Percentiles rank a stretch among this genome's conserved stretches.
Conservation (phyloP, 352 stramenopile genomes). For the Phytophthora citrophthora region DNA sequence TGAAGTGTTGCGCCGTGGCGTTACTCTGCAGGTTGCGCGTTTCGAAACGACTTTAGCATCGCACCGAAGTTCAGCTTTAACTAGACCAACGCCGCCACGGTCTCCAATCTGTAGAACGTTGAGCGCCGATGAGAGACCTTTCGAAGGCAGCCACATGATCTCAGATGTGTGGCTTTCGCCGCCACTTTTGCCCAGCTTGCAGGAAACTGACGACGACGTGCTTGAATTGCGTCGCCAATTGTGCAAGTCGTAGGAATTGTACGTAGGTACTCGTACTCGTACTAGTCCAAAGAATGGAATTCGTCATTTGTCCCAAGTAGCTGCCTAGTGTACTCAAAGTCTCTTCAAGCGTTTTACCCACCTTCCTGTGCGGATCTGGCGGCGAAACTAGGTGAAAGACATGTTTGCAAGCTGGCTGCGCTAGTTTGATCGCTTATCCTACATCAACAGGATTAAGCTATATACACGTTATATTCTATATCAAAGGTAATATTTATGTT, state of each 20-base stretch:
- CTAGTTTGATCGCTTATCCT: not conserved
- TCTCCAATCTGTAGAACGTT: slow-evolving; percentile 6
- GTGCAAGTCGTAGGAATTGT: slow-evolving; percentile 5
- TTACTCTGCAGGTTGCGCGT: not conserved
- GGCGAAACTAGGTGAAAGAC: too few relatives aligned
- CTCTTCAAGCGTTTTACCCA: too few relatives aligned
- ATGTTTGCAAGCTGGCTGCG: too few relatives aligned
- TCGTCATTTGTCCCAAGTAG: too few relatives aligned
- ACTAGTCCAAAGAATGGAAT: too few relatives aligned
- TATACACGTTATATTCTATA: too few relatives aligned
- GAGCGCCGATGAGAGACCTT: not conserved
- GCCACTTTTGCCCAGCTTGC: slow-evolving; percentile 2
- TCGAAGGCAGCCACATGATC: slow-evolving; percentile 28
- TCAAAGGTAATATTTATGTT: too few relatives aligned
- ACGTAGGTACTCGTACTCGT: not conserved
- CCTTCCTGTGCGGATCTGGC: too few relatives aligned
- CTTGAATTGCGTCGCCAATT: slow-evolving; percentile 14
- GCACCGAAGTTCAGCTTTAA: slow-evolving; percentile 14
- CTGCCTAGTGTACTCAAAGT: too few relatives aligned
- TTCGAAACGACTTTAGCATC: slow-evolving; percentile 2
- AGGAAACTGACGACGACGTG: slow-evolving; percentile 31
- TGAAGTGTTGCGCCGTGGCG: not conserved
- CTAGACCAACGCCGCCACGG: not conserved
- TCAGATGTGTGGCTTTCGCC: slow-evolving; percentile 17
- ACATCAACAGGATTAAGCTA: not conserved